Base-by-base conservation (phyloP, 352 stramenopile genomes). In the Elongisporangium prolatum region DNA sequence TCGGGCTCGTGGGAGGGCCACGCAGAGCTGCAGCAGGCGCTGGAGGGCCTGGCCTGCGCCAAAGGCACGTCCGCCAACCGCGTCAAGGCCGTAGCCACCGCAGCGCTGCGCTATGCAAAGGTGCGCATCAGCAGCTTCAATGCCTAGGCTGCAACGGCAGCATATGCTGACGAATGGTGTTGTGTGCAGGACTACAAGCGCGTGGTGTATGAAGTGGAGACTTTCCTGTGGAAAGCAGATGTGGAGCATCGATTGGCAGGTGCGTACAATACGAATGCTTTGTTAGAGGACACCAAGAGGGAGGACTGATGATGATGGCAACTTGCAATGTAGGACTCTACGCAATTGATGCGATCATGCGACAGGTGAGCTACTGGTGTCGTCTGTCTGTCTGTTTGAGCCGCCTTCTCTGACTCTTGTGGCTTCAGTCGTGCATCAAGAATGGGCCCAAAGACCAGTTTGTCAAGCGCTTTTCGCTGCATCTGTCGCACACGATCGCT, bases 191-290 rank as follows among this genome's bases (percentile, higher is more conserved):
- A 86, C 58, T 95, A 95, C 66, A 95, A 95, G 61, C 83, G 87
- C 55, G 85, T 95, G 48, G 85, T 95, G 57, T 83, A 95, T 37
- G 85, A 92, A 38, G 81, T 95, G 8, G 85, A 95, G 69, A 67
- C 84, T 28, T 90, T 93, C 66, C 44, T 95, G 48, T 95, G 85
- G 85, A 91, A 91, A 52, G 74, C 80, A 0, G 82, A 94, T 28
- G 65, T 80, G n/a, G 82, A 95, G 61, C 81, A 93, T 58, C 81
- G 83, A 48, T 68, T 95, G 28, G 84, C 76, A 73, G 83, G 83
- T 92, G 50, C 51, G 57, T 21, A 37, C 17, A 4, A 11, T 28
- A 34, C 44, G 14, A 2, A 48, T 13, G 52, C n/a, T n/a, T n/a
- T n/a, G n/a, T n/a, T n/a, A 56, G 34, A 48, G 40, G 40, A 17